Evolutionary conservation across 306 rosid species (phyloP).

Genomic region (Malus orientalis): DNA sequence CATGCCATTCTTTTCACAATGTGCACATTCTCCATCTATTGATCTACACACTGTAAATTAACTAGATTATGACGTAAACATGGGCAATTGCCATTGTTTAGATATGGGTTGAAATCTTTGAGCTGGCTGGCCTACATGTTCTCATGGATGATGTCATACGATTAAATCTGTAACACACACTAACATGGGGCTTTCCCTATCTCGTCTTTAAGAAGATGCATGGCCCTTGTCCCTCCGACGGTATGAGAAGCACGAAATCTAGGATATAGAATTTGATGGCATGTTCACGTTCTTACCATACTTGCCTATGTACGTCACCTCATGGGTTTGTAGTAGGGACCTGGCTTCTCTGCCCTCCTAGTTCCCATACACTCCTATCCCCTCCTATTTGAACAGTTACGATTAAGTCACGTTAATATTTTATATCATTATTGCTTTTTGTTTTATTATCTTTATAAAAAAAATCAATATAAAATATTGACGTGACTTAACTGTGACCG

Average conservation of each 20-base stretch:
- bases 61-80: background rate
- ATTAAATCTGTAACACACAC: background rate
- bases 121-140: background rate
- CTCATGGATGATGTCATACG: background rate
- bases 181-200: background rate
- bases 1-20: background rate
- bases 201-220: background rate
- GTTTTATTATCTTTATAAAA: no score
- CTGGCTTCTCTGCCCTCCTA: no score
- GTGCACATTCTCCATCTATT: background rate
- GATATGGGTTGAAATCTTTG: background rate
- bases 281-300: background rate
- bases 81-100: background rate
- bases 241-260: background rate
- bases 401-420: no score
- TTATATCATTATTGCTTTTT: no score
- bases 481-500: no score
- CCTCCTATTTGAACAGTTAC: no score
- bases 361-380: no score
- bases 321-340: no score
- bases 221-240: background rate
- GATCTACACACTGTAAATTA: background rate
- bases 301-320: background rate
- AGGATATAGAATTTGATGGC: background rate
- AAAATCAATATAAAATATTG: no score